Conservation (phyloP, 306 rosid species). For the Lathyrus tuberosus region DNA sequence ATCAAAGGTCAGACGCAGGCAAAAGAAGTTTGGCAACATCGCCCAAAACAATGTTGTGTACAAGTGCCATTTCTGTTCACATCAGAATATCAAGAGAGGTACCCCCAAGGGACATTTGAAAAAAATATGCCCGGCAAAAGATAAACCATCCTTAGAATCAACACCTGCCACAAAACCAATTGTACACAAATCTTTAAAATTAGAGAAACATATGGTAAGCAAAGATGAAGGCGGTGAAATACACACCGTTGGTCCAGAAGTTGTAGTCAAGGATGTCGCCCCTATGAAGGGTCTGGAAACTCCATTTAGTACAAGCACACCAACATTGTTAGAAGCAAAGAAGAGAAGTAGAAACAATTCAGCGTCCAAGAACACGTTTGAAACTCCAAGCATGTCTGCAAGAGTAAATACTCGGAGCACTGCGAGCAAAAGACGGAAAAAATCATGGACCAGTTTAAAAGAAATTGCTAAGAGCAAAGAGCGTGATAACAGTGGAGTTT, state of each 20-base stretch:
- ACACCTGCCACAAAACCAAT: constrained; percentile 28
- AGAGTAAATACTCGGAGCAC: constrained; percentile 37
- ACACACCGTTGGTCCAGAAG: constrained; percentile 28
- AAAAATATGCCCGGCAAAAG: constrained; percentile 50
- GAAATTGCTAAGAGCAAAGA: constrained; percentile 55
- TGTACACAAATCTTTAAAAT: constrained; percentile 21
- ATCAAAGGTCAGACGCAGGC: constrained; percentile 45
- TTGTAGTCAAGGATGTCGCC: constrained; percentile 5
- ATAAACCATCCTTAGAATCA: constrained; percentile 39
- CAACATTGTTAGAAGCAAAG: constrained; percentile 43
- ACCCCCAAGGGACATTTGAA: constrained; percentile 61
- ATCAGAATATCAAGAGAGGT: constrained; percentile 67
- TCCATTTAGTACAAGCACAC: constrained; percentile 29
- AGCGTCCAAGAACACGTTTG: constrained; percentile 40
- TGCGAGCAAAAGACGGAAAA: constrained; percentile 58
- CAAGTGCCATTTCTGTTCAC: constrained; percentile 68
- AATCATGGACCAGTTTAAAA: constrained; percentile 81
- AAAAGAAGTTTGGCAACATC: constrained; percentile 40
- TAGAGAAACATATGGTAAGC: constrained; percentile 33
- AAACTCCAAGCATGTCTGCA: constrained; percentile 38
- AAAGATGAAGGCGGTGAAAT: constrained; percentile 36
- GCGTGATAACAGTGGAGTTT: not conserved
- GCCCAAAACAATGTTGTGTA: constrained; percentile 64
- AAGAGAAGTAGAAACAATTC: constrained; percentile 54
- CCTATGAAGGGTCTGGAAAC: constrained; percentile 40